Evolutionary conservation across 495 filamentous ascomycete species (phyloP).

Genomic region (Xylaria cubensis): DNA sequence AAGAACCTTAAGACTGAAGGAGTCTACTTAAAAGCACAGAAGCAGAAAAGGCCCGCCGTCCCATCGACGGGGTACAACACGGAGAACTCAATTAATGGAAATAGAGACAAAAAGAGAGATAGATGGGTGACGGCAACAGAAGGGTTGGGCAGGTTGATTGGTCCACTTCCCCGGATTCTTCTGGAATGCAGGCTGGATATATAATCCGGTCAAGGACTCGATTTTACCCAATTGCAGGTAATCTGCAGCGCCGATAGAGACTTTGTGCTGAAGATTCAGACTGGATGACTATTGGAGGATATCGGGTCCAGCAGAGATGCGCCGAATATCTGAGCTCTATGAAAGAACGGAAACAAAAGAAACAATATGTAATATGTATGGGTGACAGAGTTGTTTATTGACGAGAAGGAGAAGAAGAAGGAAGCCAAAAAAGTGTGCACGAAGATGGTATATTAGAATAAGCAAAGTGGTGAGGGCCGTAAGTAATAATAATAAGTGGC

Average conservation of each 20-base stretch:
- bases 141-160: background rate
- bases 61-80: background rate
- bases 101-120: background rate
- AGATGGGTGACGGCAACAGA: background rate
- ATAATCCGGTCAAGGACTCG: background rate
- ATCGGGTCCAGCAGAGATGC: background rate
- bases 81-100: background rate
- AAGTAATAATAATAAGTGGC: background rate
- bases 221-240: background rate
- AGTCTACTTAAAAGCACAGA: background rate
- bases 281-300: background rate
- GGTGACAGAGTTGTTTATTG: background rate
- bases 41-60: background rate
- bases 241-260: background rate
- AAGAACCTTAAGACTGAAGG: background rate
- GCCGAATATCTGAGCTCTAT: constrained; percentile 3
- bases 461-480: background rate
- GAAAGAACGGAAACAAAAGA: constrained; percentile 14
- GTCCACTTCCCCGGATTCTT: constrained; percentile 7
- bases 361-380: background rate
- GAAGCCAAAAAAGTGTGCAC: background rate
- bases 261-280: background rate
- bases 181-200: constrained; percentile 18
- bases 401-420: background rate
- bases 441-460: background rate